Base-by-base conservation (phyloP, 768 basidiomycete species). In the Pisolithus microcarpus region DNA sequence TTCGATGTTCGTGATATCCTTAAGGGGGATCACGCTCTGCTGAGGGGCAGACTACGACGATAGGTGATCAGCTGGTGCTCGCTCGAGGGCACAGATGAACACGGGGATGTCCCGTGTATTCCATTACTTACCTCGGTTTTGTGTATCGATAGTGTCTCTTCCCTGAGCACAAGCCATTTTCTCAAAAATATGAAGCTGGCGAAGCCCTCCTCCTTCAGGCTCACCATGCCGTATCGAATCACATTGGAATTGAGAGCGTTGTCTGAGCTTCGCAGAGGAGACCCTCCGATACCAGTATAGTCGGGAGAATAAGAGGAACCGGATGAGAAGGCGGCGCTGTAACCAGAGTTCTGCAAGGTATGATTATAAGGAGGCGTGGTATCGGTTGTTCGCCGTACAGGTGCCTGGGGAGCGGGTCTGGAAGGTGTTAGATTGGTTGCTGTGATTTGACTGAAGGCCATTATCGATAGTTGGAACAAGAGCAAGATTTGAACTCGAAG, bases 131-230 rank as follows among this genome's bases (percentile, higher is more conserved):
- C 94, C 79, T 97, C 95, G 59, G 80, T 89, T 75, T 93, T 97
- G 64, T 92, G 90, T 51, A 98, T 80, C 18, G 79, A 76, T 43
- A 99, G 67, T 8, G 82, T 75, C 58, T 82, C 77, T 45, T 92
- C 91, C 61, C 81, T 87, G 55, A 99, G 74, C 5, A 95, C 77
- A 50, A 97, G 71, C 86, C 87, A 97, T 66, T 91, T 88, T 62
- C 87, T 80, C 65, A 86, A 81, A 84, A 94, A 97, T 46, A 96
- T 76, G 78, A 90, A 93, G 55, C 87, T 88, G 2, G 87, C 83
- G 56, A 97, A 83, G 1, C 91, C 89, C 46, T 96, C 94, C 67
- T 99, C 95, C 75, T 98, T 98, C 61, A 95, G 75, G 65, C 78
- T 85, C 42, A 89, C 91, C 39, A 71, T 71, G n/a, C 88, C 95